Percentiles rank a stretch among this genome's conserved stretches.
phyloP scores from a whole-genome alignment of 2,329 filamentous ascomycete genomes.

The Sporothrix humicola region DNA sequence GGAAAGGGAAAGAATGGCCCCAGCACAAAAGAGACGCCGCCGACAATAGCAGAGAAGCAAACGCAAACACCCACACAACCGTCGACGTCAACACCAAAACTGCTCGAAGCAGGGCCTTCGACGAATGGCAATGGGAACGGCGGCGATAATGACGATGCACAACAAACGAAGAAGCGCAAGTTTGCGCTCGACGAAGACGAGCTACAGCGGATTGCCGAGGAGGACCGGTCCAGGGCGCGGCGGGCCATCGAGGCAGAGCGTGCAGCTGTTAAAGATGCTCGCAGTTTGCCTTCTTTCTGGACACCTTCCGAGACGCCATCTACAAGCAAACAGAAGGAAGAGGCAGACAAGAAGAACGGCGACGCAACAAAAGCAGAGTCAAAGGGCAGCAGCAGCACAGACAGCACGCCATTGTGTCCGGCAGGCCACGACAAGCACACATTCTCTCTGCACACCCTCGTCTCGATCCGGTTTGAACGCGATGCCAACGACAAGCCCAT shows the following conservation, averaged over 20 bases:
- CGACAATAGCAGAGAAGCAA: neutral
- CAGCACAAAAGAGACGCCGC: constrained; percentile 31
- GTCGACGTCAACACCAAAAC: constrained; percentile 44
- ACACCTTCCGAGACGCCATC: constrained; percentile 80
- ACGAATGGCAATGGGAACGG: neutral
- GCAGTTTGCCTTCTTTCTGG: constrained; percentile 84
- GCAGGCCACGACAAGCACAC: constrained; percentile 50
- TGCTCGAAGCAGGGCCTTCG: neutral
- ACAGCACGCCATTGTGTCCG: constrained; percentile 24
- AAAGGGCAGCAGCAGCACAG: neutral
- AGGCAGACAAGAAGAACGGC: constrained; percentile 41
- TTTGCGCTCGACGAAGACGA: constrained; percentile 81
- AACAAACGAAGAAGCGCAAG: constrained; percentile 67
- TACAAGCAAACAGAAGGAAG: constrained; percentile 39
- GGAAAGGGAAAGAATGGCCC: constrained; percentile 38
- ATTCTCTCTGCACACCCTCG: constrained; percentile 78
- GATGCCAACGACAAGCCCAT: constrained; percentile 47
- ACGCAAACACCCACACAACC: neutral
- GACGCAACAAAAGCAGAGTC: constrained; percentile 40
- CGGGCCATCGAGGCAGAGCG: constrained; percentile 75
- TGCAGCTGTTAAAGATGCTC: constrained; percentile 66
- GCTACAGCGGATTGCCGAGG: constrained; percentile 69
- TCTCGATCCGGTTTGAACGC: constrained; percentile 74
- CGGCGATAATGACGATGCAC: constrained; percentile 42
- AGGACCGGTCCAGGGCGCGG: constrained; percentile 73